phyloP scores from a whole-genome alignment of 495 filamentous ascomycete genomes.

The Pyrenopolyporus hunteri region DNA sequence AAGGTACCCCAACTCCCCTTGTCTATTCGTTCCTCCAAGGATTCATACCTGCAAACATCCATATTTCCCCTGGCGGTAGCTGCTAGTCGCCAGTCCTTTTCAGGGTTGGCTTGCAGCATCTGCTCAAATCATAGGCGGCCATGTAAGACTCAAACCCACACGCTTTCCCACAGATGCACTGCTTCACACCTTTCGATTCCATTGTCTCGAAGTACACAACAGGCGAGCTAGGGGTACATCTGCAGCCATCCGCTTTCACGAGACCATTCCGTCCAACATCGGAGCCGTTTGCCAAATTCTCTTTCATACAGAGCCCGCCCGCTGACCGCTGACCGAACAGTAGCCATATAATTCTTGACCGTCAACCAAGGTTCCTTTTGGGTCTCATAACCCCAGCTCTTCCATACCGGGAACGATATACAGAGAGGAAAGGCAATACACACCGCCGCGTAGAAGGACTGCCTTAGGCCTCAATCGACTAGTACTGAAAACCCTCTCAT shows the following conservation, averaged over 20 bases:
- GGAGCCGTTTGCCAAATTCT: slow-evolving; percentile 41
- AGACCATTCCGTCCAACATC: slow-evolving; percentile 49
- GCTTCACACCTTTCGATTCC: slow-evolving; percentile 41
- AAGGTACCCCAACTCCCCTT: slow-evolving; percentile 29
- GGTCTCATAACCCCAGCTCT: not conserved
- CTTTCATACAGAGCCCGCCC: slow-evolving; percentile 34
- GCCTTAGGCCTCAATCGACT: slow-evolving; percentile 1
- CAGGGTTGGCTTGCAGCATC: slow-evolving; percentile 40
- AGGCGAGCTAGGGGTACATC: slow-evolving; percentile 44
- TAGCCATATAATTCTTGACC: slow-evolving; percentile 17
- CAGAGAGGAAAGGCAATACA: slow-evolving; percentile 1
- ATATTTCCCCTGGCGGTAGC: slow-evolving; percentile 35
- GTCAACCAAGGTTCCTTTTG: slow-evolving; percentile 10
- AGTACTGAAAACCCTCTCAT: slow-evolving; percentile 5
- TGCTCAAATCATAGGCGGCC: slow-evolving; percentile 41
- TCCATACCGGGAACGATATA: slow-evolving; percentile 4
- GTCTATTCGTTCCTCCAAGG: slow-evolving; percentile 30
- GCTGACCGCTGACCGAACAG: slow-evolving; percentile 30
- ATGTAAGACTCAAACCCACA: slow-evolving; percentile 41
- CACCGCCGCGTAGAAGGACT: not conserved
- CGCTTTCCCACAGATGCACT: slow-evolving; percentile 39
- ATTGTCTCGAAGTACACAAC: slow-evolving; percentile 41
- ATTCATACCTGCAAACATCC: slow-evolving; percentile 43
- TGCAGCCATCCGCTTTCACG: slow-evolving; percentile 51
- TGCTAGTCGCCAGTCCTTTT: slow-evolving; percentile 41